phyloP scores from a whole-genome alignment of 495 filamentous ascomycete species.

The Trichocladium antarcticum region DNA sequence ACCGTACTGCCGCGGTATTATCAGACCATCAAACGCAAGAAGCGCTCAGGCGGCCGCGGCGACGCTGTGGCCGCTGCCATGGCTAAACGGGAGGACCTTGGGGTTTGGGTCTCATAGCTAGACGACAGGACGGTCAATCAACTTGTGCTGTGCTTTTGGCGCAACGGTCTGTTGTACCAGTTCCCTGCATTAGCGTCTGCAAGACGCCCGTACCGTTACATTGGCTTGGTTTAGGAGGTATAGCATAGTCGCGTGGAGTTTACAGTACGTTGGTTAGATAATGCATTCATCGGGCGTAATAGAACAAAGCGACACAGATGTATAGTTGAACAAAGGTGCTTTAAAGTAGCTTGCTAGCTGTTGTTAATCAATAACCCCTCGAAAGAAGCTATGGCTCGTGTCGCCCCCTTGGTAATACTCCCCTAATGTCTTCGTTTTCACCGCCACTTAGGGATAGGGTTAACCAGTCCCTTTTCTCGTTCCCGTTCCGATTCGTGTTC shows the following conservation, averaged over 20 bases:
- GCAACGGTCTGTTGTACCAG: too few relatives aligned
- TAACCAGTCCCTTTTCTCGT: slow-evolving; percentile 6
- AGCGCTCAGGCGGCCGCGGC: neutral
- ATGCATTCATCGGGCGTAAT: slow-evolving; percentile 1
- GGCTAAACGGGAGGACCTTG: slow-evolving; percentile 2
- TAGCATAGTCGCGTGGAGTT: neutral
- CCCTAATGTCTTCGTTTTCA: neutral
- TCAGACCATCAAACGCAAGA: too few relatives aligned
- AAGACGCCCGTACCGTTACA: neutral
- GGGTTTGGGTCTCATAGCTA: neutral
- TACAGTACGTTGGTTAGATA: neutral
- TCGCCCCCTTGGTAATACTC: neutral
- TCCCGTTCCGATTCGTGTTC: slow-evolving; percentile 6
- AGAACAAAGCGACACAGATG: neutral
- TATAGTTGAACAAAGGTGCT: neutral
- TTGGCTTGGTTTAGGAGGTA: neutral
- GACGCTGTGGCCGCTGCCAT: neutral
- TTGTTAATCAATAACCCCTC: neutral
- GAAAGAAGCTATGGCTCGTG: neutral
- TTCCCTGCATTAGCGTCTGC: too few relatives aligned
- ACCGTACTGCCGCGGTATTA: neutral
- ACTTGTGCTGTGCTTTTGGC: too few relatives aligned
- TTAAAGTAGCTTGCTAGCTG: neutral
- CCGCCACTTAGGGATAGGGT: slow-evolving; percentile 6
- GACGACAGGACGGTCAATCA: neutral